Evolutionary conservation across 768 basidiomycete species (phyloP), one percentile per base, ranked within the genome.

Genomic region (Baorangia bicolor): DNA sequence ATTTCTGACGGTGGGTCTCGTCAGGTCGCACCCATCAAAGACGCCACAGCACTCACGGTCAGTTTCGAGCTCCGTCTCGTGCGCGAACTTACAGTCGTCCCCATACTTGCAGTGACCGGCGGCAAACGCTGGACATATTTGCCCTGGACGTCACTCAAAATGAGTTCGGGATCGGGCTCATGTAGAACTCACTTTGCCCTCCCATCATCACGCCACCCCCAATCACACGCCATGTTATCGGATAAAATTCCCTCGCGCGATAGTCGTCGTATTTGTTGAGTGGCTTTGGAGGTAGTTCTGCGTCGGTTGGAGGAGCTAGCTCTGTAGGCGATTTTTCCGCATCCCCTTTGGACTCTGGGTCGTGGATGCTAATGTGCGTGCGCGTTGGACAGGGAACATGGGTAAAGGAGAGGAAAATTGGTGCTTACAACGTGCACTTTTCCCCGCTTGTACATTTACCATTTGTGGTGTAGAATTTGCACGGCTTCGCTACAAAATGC

Each of bases 141-240:
- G 59, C 46, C 70, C 70, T 71, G 20, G 45, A 43, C 16, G 21
- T 12, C 49, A 33, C 23, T 55, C 21, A 59, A 49, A 31, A 45
- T 11, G 34, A 10, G n/a, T 39, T 27, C 13, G 25, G 3, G 21
- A 30, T 14, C 20, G 6, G 28, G n/a, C 28, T 3, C 37, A 28
- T 52, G 27, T 46, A 18, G 5, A n/a, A 63, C 69, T 61, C 56
- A 71, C 70, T 54, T 13, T 63, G 56, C 14, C 70, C 81, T 56
- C 78, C 80, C 77, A 90, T 78, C 69, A 81, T 77, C n/a, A 90
- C 88, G 4, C 88, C 88, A 14, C 88, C 88, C 0, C 88, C 87
- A 48, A 90, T 86, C 13, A 90, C 87, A 40, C 88, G 78, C 88
- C 88, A 90, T 5, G 80, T 77, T 43, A 90, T 77, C 27, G 87